Percentiles rank a stretch among this genome's conserved stretches.
Conservation (phyloP, 1,139 yeast genomes). For the Sugiyamaella grinbergsii region DNA sequence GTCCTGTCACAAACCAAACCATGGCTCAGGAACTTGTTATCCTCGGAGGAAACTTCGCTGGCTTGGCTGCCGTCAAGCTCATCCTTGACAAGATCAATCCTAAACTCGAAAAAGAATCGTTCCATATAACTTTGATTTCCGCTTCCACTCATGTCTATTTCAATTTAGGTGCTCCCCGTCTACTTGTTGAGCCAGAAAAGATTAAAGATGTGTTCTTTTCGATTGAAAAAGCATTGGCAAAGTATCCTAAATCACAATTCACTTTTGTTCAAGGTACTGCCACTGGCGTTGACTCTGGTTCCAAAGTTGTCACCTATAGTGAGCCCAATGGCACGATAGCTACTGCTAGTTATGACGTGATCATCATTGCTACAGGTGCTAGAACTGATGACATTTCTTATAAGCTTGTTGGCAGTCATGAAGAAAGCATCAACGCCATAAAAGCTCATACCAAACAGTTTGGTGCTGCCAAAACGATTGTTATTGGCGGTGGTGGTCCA, state of each 20-base stretch:
- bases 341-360: slow-evolving; percentile 61
- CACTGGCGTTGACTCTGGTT: slow-evolving; percentile 35
- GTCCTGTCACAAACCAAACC: neutral
- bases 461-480: slow-evolving; percentile 69
- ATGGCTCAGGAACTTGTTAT: slow-evolving; percentile 30
- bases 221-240: slow-evolving; percentile 24
- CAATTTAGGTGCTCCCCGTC: slow-evolving; percentile 35
- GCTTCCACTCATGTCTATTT: slow-evolving; percentile 28
- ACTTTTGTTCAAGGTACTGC: slow-evolving; percentile 41
- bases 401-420: slow-evolving; percentile 78
- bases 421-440: slow-evolving; percentile 73
- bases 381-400: slow-evolving; percentile 66
- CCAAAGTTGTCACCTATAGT: slow-evolving; percentile 37
- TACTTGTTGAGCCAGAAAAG: slow-evolving; percentile 31
- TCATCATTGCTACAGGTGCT: slow-evolving; percentile 84
- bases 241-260: slow-evolving; percentile 25
- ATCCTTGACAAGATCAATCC: slow-evolving; percentile 24
- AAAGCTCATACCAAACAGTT: slow-evolving; percentile 72
- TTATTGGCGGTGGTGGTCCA: slow-evolving; percentile 92
- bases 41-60: slow-evolving; percentile 36
- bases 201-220: slow-evolving; percentile 26
- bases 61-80: slow-evolving; percentile 27
- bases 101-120: slow-evolving; percentile 12
- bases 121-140: slow-evolving; percentile 29
- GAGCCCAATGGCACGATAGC: slow-evolving; percentile 43